Evolutionary conservation across 2,329 filamentous ascomycete genomes (phyloP), one percentile per base, ranked within the genome.

Genomic region (Ambrosiella cleistominuta): DNA sequence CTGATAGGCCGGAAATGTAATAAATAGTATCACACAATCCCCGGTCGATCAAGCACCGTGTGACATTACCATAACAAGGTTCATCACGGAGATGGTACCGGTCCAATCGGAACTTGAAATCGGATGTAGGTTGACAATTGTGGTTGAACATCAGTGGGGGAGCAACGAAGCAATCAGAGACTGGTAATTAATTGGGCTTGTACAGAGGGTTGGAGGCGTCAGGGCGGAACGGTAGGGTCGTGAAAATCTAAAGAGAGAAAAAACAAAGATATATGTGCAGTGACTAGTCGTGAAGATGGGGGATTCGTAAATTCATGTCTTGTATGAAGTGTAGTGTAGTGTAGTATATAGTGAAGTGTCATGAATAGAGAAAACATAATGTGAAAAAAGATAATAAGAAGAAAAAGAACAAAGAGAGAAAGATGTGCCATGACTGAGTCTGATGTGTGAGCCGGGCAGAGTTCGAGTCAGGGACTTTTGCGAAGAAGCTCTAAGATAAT

Each of bases 331-430:
- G 2, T 35, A 19, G 35, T 51, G 9, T 12, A 9, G 8, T 15
- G 17, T 54, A 35, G 52, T 54, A 37, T 39, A 54, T 42, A n/a
- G 52, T 54, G 52, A 42, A 39, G 36, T 39, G 52, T 39, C 36
- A 35, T 15, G 35, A 39, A 42, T 19, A 19, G 52, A 37, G 27
- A 40, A 8, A 8, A 13, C 38, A 54, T 12, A 17, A 54, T n/a
- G 35, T 6, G 8, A 39, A 42, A 38, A 44, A 27, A 45, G 9
- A 56, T 37, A 27, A 11, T 9, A 11, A 36, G 47, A 19, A 51
- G 35, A 47, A 15, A 47, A 15, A 47, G 11, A 47, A 13, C 5
- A 17, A 47, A 8, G n/a, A 47, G 2, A 17, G 11, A 17, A 47
- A 17, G 7, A 47, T 2, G 3, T n/a, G n/a, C 44, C 19, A 47